Percentiles rank a stretch among this genome's conserved stretches.
These are phyloP conservation scores for Populus hybrid DNA, from an alignment of 441 rosid species.

Conservation along the genomic window DNA sequence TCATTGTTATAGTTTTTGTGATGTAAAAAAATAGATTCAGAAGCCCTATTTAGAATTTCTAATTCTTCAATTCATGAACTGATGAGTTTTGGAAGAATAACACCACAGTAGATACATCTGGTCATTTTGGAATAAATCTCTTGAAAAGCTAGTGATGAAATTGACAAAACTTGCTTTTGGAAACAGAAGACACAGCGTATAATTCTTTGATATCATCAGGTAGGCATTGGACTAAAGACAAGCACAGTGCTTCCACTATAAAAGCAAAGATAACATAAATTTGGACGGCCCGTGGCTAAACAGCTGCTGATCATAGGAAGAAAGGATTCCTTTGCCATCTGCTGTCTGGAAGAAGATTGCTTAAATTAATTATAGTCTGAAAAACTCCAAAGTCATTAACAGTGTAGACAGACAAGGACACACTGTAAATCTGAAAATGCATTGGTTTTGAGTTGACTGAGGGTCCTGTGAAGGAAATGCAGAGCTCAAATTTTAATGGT, in stretches of 20 bases:
- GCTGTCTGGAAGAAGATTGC: not conserved
- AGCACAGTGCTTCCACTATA: slow-evolving; percentile 15
- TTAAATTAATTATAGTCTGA: not conserved
- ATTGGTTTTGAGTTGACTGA: not conserved
- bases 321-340: slow-evolving; percentile 1
- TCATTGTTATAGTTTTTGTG: too few species aligned
- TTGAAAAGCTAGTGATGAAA: not conserved
- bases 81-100: too few species aligned
- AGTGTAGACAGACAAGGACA: not conserved
- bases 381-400: not conserved
- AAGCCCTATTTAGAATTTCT: too few species aligned
- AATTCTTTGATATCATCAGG: slow-evolving; percentile 6
- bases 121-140: not conserved
- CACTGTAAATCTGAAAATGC: not conserved
- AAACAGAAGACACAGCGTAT: not conserved
- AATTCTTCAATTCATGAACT: too few species aligned
- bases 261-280: not conserved
- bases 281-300: slow-evolving; percentile 3
- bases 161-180: not conserved
- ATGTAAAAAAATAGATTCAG: too few species aligned
- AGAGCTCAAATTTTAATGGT: not conserved
- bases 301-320: not conserved
- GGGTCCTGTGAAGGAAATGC: not conserved
- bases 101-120: not conserved
- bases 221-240: slow-evolving; percentile 7